These are phyloP conservation scores for Hebeloma cylindrosporum DNA, from an alignment of 768 basidiomycete species.

Conservation along the genomic window DNA sequence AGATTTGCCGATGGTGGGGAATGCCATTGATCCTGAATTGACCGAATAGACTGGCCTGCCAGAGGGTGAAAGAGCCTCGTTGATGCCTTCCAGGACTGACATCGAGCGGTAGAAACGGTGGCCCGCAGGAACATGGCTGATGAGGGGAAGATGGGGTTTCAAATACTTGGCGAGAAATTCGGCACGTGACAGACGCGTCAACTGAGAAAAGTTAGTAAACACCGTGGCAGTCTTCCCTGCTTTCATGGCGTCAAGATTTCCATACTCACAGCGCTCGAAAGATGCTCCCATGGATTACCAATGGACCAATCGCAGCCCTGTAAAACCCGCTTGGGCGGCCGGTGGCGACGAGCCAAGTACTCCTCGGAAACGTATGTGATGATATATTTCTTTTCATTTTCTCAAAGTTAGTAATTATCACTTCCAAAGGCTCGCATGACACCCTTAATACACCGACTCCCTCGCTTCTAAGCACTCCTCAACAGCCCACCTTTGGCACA, in stretches of 20 bases:
- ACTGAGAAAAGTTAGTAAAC: conserved; percentile 21
- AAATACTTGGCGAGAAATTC: conserved; percentile 3
- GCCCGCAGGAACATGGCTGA: conserved; percentile 30
- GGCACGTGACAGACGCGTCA: conserved; percentile 40
- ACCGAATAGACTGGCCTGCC: conserved; percentile 39
- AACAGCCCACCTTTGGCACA: conserved; percentile 58
- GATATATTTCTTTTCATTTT: background rate
- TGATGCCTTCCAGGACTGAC: conserved; percentile 14
- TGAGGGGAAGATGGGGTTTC: conserved; percentile 2
- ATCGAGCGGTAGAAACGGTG: conserved; percentile 20
- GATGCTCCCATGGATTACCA: conserved; percentile 92
- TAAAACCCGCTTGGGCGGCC: conserved; percentile 60
- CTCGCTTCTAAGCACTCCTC: conserved; percentile 31
- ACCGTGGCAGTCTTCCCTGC: background rate
- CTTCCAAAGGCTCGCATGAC: conserved; percentile 38
- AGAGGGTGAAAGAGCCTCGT: conserved; percentile 56
- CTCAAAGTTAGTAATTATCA: conserved; percentile 4
- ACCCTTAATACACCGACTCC: conserved; percentile 45
- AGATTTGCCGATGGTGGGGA: conserved; percentile 56
- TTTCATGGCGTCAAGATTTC: conserved; percentile 9
- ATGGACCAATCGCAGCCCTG: conserved; percentile 66
- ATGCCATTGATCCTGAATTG: conserved; percentile 35
- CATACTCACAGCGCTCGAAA: conserved; percentile 48
- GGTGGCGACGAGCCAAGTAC: conserved; percentile 47
- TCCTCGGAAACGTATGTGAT: conserved; percentile 65